Evolutionary conservation across 441 rosid genomes (phyloP), one percentile per base, ranked within the genome.

Genomic region (Lepidium campestre): DNA sequence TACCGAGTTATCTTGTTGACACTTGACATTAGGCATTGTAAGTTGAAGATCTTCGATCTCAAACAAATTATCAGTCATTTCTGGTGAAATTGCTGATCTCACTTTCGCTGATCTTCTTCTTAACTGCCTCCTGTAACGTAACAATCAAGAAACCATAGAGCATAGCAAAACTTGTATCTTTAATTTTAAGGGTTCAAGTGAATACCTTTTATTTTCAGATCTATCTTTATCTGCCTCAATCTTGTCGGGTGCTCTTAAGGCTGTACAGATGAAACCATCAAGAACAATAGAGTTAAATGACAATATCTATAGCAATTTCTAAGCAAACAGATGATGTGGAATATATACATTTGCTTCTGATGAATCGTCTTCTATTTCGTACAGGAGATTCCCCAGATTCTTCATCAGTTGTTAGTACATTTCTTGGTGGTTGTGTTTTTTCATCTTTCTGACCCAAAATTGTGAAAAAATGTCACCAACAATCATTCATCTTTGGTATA

Each of bases 21-120:
- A 27, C n/a, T 27, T 50, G 3, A 35, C 15, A n/a, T 7, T 52
- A 44, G 68, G 74, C 62, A 70, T 45, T 45, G 63, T 54, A 44
- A 70, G 75, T 34, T 68, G 68, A 22, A 79, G 74, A 47, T 80
- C 88, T 57, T 88, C 85, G 0, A 85, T 83, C 77, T 91, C 96
- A 54, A 86, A 84, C 62, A 85, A 73, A 73, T 86, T 79, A 68
- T 79, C 90, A 0, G 57, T 52, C 3, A n/a, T 7, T 54, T 70
- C 63, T 10, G 45, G 57, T 2, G 71, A n/a, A n/a, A n/a, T 77
- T 10, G 67, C 74, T 42, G 86, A 73, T 72, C 68, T 78, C 67
- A 86, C 76, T 74, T 76, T 81, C 3, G 82, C 80, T 20, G 93
- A 80, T 62, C 77, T 84, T 62, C 88, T 79, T 79, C 91, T 83